phyloP scores from a whole-genome alignment of 2,329 filamentous ascomycete species.

The Trichoderma polysporum region DNA sequence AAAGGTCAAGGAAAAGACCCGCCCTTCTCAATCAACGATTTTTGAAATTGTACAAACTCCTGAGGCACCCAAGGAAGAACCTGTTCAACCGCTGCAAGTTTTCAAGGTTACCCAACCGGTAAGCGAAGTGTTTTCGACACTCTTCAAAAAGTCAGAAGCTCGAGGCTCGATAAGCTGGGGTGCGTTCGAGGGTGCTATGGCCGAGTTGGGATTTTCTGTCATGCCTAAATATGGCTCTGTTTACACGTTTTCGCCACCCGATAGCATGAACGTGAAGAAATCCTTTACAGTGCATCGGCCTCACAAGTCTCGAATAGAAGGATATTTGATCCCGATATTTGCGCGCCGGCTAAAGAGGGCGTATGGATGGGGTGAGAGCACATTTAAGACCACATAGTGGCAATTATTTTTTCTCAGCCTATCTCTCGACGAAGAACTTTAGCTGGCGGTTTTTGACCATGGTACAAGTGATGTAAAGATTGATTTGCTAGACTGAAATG shows the following conservation, averaged over 20 bases:
- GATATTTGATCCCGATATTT: slow-evolving; percentile 30
- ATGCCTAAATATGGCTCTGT: slow-evolving; percentile 43
- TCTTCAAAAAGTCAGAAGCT: slow-evolving; percentile 34
- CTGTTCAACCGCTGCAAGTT: background rate
- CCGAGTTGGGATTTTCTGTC: slow-evolving; percentile 42
- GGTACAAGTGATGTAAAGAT: no score
- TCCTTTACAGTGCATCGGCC: slow-evolving; percentile 40
- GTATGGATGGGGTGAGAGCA: slow-evolving; percentile 1
- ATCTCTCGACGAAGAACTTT: no score
- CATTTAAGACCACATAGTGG: background rate
- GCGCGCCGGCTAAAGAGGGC: slow-evolving; percentile 34
- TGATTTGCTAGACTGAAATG: no score
- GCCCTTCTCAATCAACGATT: slow-evolving; percentile 37
- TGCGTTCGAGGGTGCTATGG: slow-evolving; percentile 43
- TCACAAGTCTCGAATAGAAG: slow-evolving; percentile 38
- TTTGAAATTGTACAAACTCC: slow-evolving; percentile 32
- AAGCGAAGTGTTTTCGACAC: slow-evolving; percentile 37
- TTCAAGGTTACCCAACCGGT: slow-evolving; percentile 42
- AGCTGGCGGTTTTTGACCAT: no score
- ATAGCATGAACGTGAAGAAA: slow-evolving; percentile 27
- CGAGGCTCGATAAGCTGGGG: slow-evolving; percentile 37
- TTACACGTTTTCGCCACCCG: slow-evolving; percentile 40
- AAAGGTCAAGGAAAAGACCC: slow-evolving; percentile 46
- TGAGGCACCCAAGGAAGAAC: background rate
- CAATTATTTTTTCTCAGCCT: no score